Evolutionary conservation across 2,329 filamentous ascomycete species (phyloP), one percentile per base, ranked within the genome.

Genomic region (Mycosphaerella arachidis): DNA sequence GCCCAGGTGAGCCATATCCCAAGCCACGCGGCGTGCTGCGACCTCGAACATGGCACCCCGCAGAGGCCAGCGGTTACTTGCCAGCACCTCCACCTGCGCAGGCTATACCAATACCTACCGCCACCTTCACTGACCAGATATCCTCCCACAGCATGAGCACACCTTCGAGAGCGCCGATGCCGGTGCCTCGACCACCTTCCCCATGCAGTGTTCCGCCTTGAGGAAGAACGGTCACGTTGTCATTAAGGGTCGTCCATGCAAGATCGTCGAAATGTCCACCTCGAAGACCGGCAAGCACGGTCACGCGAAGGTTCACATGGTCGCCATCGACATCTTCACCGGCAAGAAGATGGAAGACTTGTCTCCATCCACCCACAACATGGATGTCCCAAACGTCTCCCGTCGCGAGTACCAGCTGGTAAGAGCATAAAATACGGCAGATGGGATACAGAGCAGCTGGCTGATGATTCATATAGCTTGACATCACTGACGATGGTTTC

Each of bases 201-300:
- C 94, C 73, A 95, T 96, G 91, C 94, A 99, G 86, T 99, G 94
- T 83, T 99, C 95, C 83, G 93, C 95, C 75, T 86, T 99, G 85
- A 90, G 94, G 79, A 97, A 99, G 92, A 96, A 95, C 88, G 93
- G 94, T 71, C 89, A 90, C 86, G 94, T 99, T 80, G 88, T 93
- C 79, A 97, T 99, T 84, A 99, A 99, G 89, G 83, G 85, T 82
- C 94, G 94, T 74, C 95, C 94, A 74, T 99, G 94, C 92, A 99
- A 97, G 90, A 99, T 99, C 75, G 91, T 97, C 80, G 94, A 99
- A 77, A 99, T 99, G 95, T 96, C 92, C 72, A 99, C 94, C 84
- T 99, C 94, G 80, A 99, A 99, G 92, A 99, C 94, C 72, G 94
- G 94, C 83, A 99, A 99, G 91, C 94, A 99, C 90, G 94, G 94